Evolutionary conservation across 768 basidiomycete species (phyloP).

Genomic region (Roridomyces roridus): DNA sequence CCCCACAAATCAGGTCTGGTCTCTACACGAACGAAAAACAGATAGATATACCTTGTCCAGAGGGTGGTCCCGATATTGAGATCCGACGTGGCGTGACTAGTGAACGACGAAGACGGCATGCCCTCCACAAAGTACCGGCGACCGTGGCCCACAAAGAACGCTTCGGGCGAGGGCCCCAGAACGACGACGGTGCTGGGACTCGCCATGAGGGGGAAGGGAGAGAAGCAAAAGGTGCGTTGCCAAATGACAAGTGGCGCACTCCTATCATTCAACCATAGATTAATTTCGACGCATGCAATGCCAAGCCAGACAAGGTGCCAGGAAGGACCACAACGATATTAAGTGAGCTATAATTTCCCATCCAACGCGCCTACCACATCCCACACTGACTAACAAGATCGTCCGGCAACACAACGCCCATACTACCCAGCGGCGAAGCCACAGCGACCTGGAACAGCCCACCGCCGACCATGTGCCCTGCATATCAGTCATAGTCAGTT

Average conservation of each 20-base stretch:
- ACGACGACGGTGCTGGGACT: constrained; percentile 7
- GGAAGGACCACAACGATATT: too few species aligned
- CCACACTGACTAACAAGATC: constrained; percentile 14
- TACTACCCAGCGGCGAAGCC: neutral
- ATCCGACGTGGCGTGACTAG: neutral
- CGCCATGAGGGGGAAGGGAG: neutral
- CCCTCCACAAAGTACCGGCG: constrained; percentile 6
- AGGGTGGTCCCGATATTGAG: constrained; percentile 3
- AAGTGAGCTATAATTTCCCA: too few species aligned
- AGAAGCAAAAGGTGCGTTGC: too few species aligned
- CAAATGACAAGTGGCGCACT: too few species aligned
- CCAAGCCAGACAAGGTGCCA: too few species aligned
- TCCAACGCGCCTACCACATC: constrained; percentile 9
- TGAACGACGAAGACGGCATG: constrained; percentile 7
- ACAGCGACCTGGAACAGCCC: constrained; percentile 24
- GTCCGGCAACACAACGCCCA: neutral
- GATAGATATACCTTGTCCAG: constrained; percentile 10
- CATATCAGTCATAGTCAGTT: neutral
- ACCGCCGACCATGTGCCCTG: constrained; percentile 25
- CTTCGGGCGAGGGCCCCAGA: neutral
- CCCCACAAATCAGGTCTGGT: too few species aligned
- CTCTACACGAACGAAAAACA: too few species aligned
- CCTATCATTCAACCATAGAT: too few species aligned
- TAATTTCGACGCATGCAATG: too few species aligned
- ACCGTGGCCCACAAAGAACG: constrained; percentile 15